Evolutionary conservation across 1,284 basidiomycete species (phyloP).

Genomic region (Marasmius tenuissimus): DNA sequence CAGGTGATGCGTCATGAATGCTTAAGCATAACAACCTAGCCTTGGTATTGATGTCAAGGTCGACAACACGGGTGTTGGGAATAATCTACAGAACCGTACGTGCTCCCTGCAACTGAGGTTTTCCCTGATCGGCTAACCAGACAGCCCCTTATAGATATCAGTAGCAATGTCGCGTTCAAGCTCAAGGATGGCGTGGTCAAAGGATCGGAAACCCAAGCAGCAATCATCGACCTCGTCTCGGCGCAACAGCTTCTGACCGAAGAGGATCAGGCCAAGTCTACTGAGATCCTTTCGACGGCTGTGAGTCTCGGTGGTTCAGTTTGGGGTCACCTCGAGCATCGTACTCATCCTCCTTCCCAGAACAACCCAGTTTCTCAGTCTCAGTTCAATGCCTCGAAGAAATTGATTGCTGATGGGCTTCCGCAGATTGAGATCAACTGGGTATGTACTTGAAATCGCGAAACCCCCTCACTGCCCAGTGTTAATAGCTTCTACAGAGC

Average conservation of each 20-base stretch:
- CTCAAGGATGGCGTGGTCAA: not conserved
- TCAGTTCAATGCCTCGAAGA: conserved; percentile 2
- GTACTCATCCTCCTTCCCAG: not conserved
- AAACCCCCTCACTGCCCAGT: no score
- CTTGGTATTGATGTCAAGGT: conserved; percentile 12
- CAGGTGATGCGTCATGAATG: not conserved
- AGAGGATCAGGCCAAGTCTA: not conserved
- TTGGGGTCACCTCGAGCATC: no score
- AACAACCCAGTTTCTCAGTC: not conserved
- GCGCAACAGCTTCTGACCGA: not conserved
- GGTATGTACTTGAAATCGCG: not conserved
- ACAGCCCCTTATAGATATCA: not conserved
- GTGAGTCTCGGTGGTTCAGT: not conserved
- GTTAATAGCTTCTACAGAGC: not conserved
- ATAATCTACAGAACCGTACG: conserved; percentile 13
- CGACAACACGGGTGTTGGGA: conserved; percentile 9
- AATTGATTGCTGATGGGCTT: not conserved
- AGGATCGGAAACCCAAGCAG: not conserved
- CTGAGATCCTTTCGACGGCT: not conserved
- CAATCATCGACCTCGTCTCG: not conserved
- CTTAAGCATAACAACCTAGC: not conserved
- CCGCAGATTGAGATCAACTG: conserved; percentile 7
- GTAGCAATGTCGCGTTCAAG: conserved; percentile 1
- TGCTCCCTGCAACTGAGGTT: not conserved
- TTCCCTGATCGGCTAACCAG: not conserved